A percentile compares a stretch with the other conserved stretches of the same genome.
Conservation (phyloP, 306 rosid species). For the Prunus mume region DNA sequence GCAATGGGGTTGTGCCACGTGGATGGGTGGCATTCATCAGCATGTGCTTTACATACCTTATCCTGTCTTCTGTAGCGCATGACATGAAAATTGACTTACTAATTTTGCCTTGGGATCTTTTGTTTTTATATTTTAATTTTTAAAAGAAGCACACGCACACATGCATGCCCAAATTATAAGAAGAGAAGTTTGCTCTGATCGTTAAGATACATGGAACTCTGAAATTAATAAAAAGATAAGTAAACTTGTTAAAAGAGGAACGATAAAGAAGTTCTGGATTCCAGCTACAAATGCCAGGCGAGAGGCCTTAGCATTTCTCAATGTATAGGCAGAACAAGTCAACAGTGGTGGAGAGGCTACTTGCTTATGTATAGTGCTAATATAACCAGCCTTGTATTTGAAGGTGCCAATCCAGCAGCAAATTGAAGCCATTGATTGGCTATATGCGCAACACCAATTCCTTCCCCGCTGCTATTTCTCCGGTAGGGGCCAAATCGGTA, state of each 20-base stretch:
- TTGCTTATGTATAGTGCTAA: not conserved
- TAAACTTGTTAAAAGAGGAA: too few species aligned
- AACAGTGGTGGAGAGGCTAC: too few species aligned
- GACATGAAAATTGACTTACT: not conserved
- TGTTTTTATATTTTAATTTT: not conserved
- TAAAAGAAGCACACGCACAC: too few species aligned
- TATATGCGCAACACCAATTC: conserved; percentile 57
- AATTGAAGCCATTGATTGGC: conserved; percentile 86
- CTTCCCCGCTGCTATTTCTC: conserved; percentile 85
- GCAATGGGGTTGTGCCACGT: conserved; percentile 29
- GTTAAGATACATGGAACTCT: too few species aligned
- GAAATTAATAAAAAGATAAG: too few species aligned
- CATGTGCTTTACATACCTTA: conserved; percentile 7
- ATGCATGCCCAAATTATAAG: too few species aligned
- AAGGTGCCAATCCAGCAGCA: conserved; percentile 80
- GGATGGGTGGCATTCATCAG: conserved; percentile 8
- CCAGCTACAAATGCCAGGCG: too few species aligned
- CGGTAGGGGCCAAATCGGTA: conserved; percentile 31
- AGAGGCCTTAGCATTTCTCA: too few species aligned
- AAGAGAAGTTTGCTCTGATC: too few species aligned
- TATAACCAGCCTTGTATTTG: conserved; percentile 5
- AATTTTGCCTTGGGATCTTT: not conserved
- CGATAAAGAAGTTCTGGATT: too few species aligned
- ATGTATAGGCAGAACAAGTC: too few species aligned
- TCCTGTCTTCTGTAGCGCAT: conserved; percentile 1